Percentiles rank a stretch among this genome's conserved stretches.
These are phyloP conservation scores for Suhomyces atakaporum DNA, from an alignment of 1,139 yeast species.

Conservation along the genomic window DNA sequence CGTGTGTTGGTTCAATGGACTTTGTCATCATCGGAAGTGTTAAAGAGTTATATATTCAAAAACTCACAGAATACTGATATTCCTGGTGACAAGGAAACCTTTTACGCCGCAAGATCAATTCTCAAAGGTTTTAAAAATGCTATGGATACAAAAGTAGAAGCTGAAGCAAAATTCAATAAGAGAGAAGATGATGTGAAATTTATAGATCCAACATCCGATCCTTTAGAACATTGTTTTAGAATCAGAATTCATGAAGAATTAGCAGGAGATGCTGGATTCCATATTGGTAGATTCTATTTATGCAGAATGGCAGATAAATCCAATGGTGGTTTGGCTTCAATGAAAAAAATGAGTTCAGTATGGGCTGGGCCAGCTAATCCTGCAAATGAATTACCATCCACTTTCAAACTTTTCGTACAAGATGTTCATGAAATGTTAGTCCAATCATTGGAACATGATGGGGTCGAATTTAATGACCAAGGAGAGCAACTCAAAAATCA, in stretches of 20 bases:
- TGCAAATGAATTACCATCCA: constrained; percentile 29
- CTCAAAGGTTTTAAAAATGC: constrained; percentile 41
- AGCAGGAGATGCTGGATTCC: constrained; percentile 50
- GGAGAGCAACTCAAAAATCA: constrained; percentile 29
- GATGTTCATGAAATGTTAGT: constrained; percentile 43
- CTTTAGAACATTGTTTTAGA: constrained; percentile 39
- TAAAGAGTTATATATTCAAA: constrained; percentile 39
- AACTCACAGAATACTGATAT: constrained; percentile 40
- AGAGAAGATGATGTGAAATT: constrained; percentile 35
- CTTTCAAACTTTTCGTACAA: constrained; percentile 53
- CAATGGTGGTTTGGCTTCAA: constrained; percentile 43
- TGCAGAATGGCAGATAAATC: constrained; percentile 43
- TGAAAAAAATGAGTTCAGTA: constrained; percentile 33
- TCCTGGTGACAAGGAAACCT: constrained; percentile 49
- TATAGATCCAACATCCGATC: constrained; percentile 47
- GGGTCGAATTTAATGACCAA: constrained; percentile 37
- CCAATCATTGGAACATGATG: constrained; percentile 30
- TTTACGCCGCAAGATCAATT: constrained; percentile 42
- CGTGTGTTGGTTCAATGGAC: constrained; percentile 54
- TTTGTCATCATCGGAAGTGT: constrained; percentile 41
- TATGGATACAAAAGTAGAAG: constrained; percentile 32
- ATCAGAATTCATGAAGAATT: constrained; percentile 42
- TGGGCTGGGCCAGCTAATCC: constrained; percentile 23
- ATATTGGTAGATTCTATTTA: constrained; percentile 48
- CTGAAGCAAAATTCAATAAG: constrained; percentile 35